phyloP scores from a whole-genome alignment of 2,329 filamentous ascomycete species.

The Epichloe elymi region DNA sequence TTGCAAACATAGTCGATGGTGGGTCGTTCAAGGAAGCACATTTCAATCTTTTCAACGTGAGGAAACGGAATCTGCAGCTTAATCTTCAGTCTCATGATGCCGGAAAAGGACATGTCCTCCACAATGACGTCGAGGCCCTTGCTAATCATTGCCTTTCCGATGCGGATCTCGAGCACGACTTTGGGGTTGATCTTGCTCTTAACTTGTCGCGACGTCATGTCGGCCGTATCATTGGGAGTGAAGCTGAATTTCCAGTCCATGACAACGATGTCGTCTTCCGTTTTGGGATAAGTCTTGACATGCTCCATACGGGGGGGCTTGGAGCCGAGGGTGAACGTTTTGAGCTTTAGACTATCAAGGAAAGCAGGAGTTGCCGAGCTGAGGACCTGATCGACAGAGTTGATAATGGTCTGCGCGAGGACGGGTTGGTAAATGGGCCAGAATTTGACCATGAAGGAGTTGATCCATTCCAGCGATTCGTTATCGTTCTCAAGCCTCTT shows the following conservation, averaged over 20 bases:
- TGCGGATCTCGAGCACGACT: conserved; percentile 82
- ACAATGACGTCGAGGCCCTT: conserved; percentile 97
- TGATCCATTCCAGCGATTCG: conserved; percentile 97
- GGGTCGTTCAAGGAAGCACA: conserved; percentile 84
- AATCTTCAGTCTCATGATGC: conserved; percentile 91
- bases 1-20: conserved; percentile 97
- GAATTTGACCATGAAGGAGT: conserved; percentile 96
- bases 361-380: conserved; percentile 87
- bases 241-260: conserved; percentile 99
- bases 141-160: conserved; percentile 93
- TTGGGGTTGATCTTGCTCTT: conserved; percentile 97
- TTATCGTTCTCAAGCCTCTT: conserved; percentile 77
- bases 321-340: conserved; percentile 83
- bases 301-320: conserved; percentile 95
- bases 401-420: conserved; percentile 81
- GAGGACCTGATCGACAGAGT: conserved; percentile 88
- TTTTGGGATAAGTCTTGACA: conserved; percentile 95
- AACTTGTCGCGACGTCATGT: conserved; percentile 80
- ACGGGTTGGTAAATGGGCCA: conserved; percentile 98
- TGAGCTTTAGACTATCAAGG: conserved; percentile 84
- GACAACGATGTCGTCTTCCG: conserved; percentile 85
- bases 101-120: conserved; percentile 92
- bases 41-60: conserved; percentile 86
- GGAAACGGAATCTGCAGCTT: conserved; percentile 95
- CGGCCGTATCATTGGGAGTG: conserved; percentile 83